Percentiles rank a stretch among this genome's conserved stretches.
phyloP scores from a whole-genome alignment of 352 stramenopile genomes.

The Globisporangium ultimum region DNA sequence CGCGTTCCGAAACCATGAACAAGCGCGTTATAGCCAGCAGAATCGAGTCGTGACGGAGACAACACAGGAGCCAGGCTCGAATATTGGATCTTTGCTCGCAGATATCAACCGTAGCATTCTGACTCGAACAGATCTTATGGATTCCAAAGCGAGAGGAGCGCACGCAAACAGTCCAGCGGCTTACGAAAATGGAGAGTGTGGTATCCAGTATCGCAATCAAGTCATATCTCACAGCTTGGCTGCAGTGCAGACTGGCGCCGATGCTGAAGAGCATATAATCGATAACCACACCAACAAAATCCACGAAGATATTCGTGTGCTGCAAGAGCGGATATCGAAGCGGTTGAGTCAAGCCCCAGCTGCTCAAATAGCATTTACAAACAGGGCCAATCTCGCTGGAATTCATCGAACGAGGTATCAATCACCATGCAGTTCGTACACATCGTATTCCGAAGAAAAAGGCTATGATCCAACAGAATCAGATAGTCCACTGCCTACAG shows the following conservation, averaged over 20 bases:
- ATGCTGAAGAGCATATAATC: constrained; percentile 30
- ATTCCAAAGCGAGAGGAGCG: background rate
- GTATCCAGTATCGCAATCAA: background rate
- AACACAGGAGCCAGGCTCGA: background rate
- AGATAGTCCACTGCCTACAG: background rate
- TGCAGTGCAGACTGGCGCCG: too few species aligned
- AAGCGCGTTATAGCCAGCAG: background rate
- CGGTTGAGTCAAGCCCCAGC: constrained; percentile 39
- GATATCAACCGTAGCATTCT: constrained; percentile 11
- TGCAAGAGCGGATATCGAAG: constrained; percentile 65
- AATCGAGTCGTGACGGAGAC: background rate
- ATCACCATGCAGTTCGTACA: constrained; percentile 26
- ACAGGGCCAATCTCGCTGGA: background rate
- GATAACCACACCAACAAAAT: constrained; percentile 62
- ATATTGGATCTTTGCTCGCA: constrained; percentile 6
- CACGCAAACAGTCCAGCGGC: too few species aligned
- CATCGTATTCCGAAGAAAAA: constrained; percentile 29
- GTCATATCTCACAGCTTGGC: background rate
- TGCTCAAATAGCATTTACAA: background rate
- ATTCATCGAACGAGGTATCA: background rate
- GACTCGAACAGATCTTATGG: constrained; percentile 1
- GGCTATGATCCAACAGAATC: constrained; percentile 12
- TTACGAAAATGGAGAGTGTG: background rate
- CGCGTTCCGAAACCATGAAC: background rate
- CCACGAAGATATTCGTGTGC: constrained; percentile 64